Evolutionary conservation across 2,329 filamentous ascomycete species (phyloP), one percentile per base, ranked within the genome.

Genomic region (Ophiosphaerella narmari): DNA sequence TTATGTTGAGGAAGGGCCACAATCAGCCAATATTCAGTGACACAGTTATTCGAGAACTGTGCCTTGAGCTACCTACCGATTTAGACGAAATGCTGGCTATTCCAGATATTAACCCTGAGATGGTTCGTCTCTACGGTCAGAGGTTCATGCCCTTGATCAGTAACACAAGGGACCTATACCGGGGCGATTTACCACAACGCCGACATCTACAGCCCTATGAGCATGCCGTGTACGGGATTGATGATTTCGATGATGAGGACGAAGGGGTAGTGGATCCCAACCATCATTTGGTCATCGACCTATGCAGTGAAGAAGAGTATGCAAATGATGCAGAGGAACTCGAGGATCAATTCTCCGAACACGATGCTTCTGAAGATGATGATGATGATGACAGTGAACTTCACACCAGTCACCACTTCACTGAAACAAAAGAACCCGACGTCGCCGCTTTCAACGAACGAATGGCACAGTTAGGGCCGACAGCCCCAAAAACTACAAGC

Each of bases 11-110:
- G 21, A 82, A 83, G 43, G 76, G 78, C 4, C 72, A 88, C 29
- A 80, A 83, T 7, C 76, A 78, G 18, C 79, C 82, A 4, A 79
- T 80, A 0, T 94, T 94, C 66, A 86, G 84, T 0, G 86, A 91
- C 52, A 79, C 78, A 18, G 80, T 90, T 12, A 80, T 91, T 43
- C 83, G 86, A 32, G 82, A 87, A 59, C 92, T 94, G 87, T 86
- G 83, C 11, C 83, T 91, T 42, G 73, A 78, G 31, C 88, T 88
- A 78, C 89, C 88, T 1, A 78, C 76, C 7, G 83, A 78, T 7
- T 63, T 84, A 8, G 80, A 82, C 13, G 76, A 84, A 49, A 88
- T 94, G 84, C 75, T 74, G 29, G 71, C 72, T 7, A 88, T 93
- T 41, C 79, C 80, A 0, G 82, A 81, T 8, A 86, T 92, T 50